Conservation (phyloP, 164 flowering plant genomes). For the Cinnamomum micranthum region DNA sequence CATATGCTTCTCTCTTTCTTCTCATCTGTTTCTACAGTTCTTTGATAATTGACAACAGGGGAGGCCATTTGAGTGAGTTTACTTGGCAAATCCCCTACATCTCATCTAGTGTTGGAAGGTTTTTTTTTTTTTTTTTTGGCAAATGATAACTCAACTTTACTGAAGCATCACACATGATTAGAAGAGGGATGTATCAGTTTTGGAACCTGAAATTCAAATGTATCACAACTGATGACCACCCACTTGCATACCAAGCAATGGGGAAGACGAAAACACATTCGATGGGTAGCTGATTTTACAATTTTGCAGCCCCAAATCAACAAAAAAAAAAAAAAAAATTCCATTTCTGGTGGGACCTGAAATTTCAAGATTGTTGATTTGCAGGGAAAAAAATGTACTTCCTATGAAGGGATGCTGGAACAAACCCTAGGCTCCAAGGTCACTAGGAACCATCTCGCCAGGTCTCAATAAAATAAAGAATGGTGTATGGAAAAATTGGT, state of each 20-base stretch:
- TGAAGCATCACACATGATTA: too few species aligned
- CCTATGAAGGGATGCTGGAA: too few species aligned
- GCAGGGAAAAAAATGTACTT: background rate
- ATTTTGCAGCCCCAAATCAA: background rate
- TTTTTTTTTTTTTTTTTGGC: too few species aligned
- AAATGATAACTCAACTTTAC: too few species aligned
- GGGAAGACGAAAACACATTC: background rate
- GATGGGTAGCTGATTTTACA: background rate
- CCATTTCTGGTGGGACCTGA: background rate
- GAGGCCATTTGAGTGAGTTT: background rate
- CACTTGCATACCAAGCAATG: background rate
- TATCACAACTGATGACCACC: too few species aligned
- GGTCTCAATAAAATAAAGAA: slow-evolving; percentile 4
- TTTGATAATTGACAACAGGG: background rate
- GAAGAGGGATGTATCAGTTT: too few species aligned
- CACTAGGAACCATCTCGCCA: background rate
- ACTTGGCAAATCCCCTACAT: background rate
- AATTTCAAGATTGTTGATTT: background rate
- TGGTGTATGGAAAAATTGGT: slow-evolving; percentile 4
- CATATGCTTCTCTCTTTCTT: background rate
- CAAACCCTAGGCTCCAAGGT: background rate
- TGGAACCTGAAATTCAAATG: too few species aligned
- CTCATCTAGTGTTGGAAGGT: background rate
- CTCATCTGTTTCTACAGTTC: background rate
- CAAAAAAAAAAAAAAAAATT: background rate